phyloP scores from a whole-genome alignment of 208 protist genomes.

The Angomonas desouzai region DNA sequence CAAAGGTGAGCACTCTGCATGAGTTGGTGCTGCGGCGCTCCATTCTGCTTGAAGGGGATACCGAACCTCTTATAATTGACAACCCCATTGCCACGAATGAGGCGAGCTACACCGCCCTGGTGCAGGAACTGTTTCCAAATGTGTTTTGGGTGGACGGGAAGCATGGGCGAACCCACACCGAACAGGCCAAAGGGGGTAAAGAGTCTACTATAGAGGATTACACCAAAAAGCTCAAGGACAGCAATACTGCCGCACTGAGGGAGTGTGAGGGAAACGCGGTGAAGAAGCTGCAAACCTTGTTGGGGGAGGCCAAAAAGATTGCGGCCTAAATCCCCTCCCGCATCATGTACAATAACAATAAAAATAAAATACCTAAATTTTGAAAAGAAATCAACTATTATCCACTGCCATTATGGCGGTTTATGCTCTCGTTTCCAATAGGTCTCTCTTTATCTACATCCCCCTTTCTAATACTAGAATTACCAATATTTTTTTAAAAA shows the following conservation, averaged over 20 bases:
- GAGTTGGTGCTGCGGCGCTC: conserved; percentile 41
- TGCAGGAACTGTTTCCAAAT: conserved; percentile 16
- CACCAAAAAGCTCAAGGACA: not conserved
- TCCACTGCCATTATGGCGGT: no score
- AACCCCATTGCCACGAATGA: conserved; percentile 65
- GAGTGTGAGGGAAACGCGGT: not conserved
- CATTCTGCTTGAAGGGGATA: conserved; percentile 27
- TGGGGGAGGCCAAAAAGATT: conserved; percentile 1
- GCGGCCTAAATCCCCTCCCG: not conserved
- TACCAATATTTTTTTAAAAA: not conserved
- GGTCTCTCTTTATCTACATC: not conserved
- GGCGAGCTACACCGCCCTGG: conserved; percentile 27
- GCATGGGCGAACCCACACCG: not conserved
- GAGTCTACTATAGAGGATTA: not conserved
- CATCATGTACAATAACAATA: conserved; percentile 2
- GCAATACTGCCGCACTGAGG: not conserved
- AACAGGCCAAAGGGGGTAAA: not conserved
- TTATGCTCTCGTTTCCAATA: no score
- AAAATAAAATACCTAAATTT: no score
- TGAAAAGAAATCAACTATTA: no score
- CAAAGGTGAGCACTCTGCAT: conserved; percentile 31
- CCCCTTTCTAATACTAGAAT: not conserved
- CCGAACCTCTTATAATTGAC: conserved; percentile 47
- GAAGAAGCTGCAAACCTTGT: not conserved
- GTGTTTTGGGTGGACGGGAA: conserved; percentile 61